A percentile compares a stretch with the other conserved stretches of the same genome.
phyloP scores from a whole-genome alignment of 108 stramenopile genomes.

The Cylindrotheca fusiformis region DNA sequence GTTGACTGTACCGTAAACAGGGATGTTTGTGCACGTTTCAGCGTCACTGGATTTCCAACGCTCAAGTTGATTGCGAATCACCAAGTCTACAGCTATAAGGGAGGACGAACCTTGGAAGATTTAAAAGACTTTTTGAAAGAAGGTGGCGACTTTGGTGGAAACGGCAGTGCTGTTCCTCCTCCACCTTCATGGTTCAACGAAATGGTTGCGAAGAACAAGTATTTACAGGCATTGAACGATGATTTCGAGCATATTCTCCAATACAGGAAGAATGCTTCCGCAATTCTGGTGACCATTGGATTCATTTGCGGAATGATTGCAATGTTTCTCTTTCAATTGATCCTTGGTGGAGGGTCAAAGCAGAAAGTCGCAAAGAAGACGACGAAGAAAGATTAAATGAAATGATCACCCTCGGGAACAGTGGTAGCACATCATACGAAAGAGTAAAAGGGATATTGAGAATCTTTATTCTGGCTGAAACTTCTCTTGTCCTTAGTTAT shows the following conservation, averaged over 20 bases:
- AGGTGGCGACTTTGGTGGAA: slow-evolving; percentile 2
- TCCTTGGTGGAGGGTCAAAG: background rate
- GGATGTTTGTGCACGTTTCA: slow-evolving; percentile 28
- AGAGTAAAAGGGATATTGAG: too few relatives aligned
- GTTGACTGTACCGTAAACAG: slow-evolving; percentile 76
- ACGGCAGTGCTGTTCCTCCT: slow-evolving; percentile 14
- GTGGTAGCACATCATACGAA: too few relatives aligned
- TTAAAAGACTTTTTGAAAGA: slow-evolving; percentile 25
- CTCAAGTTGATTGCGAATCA: slow-evolving; percentile 58
- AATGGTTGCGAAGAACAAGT: slow-evolving; percentile 2
- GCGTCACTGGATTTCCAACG: slow-evolving; percentile 54
- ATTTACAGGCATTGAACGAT: background rate
- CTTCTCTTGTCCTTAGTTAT: too few relatives aligned
- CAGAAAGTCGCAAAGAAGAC: too few relatives aligned
- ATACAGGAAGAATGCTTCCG: background rate
- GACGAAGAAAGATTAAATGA: too few relatives aligned
- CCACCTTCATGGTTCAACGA: slow-evolving; percentile 20
- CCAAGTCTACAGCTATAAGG: slow-evolving; percentile 44
- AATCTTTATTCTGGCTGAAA: too few relatives aligned
- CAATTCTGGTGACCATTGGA: background rate
- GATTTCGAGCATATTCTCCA: background rate
- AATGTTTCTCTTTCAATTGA: background rate
- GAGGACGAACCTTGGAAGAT: slow-evolving; percentile 9
- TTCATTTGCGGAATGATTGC: background rate
- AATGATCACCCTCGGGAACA: too few relatives aligned